Base-by-base conservation (phyloP, 2,329 filamentous ascomycete species). In the Coniochaeta ligniaria region DNA sequence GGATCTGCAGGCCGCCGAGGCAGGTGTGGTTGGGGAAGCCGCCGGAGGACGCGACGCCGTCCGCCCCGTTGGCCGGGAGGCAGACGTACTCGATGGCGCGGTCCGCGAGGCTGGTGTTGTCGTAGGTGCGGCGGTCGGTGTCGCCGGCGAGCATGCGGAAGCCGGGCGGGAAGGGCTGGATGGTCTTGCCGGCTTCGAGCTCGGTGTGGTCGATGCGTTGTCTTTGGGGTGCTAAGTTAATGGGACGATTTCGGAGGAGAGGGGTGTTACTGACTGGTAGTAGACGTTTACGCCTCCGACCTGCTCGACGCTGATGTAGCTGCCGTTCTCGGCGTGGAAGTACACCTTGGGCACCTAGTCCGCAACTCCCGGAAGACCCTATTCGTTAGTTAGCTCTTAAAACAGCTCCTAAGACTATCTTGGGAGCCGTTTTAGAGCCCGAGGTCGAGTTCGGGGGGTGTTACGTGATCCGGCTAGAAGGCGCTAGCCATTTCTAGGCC, bases 71-170 rank as follows among this genome's bases (percentile, higher is more conserved):
- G 28, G 59, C 50, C 8, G 47, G 47, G 8, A 66, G 57, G 47
- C 64, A 66, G 35, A 59, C 55, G 38, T 59, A 62, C 16, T 62
- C 54, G 41, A 65, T 57, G 22, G 60, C 62, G 11, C 50, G n/a
- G 12, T 85, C 58, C 73, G 81, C 66, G 47, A 17, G 6, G 58
- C 75, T 74, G 50, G 75, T 74, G 47, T 72, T 66, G 47, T 75
- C 76, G 67, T 75, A 81, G 60, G 78, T 80, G 63, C 84, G 80
- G 64, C 77, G 76, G 61, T 69, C 74, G 1, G 82, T 76, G 65
- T 86, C 77, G 36, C 87, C 87, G 6, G 85, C 83, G 35, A 90
- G 59, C 85, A 90, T 89, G 59, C 85, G 83, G 66, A 90, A 85
- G 59, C 80, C 83, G 20, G 78, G 70, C 0, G 85, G 87, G 66